Conservation (phyloP, 2,329 filamentous ascomycete genomes). For the Didymellaceae sp. region DNA sequence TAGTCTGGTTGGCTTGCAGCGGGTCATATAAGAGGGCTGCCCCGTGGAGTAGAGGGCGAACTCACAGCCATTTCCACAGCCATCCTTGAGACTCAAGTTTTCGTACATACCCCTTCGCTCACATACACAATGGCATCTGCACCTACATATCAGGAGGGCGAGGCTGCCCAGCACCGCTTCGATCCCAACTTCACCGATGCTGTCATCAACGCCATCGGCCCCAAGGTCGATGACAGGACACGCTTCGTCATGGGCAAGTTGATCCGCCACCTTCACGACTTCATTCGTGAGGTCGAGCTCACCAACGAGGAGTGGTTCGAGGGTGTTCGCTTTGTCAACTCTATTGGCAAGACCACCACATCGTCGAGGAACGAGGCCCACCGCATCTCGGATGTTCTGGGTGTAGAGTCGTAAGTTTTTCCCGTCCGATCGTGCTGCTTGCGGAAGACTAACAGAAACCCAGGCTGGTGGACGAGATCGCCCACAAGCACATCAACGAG, state of each 20-base stretch:
- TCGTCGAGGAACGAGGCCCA: slow-evolving; percentile 76
- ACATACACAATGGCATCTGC: slow-evolving; percentile 25
- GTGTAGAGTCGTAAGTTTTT: slow-evolving; percentile 69
- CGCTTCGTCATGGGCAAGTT: slow-evolving; percentile 68
- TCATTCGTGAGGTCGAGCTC: slow-evolving; percentile 77
- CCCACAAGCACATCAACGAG: slow-evolving; percentile 68
- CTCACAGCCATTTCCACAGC: background rate
- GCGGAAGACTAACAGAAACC: background rate
- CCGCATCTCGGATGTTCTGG: slow-evolving; percentile 74
- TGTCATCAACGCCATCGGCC: slow-evolving; percentile 76
- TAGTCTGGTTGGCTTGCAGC: slow-evolving; percentile 25
- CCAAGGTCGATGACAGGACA: slow-evolving; percentile 69
- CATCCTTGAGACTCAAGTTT: background rate
- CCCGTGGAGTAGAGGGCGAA: slow-evolving; percentile 8
- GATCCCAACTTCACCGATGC: slow-evolving; percentile 79
- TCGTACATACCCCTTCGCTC: slow-evolving; percentile 1
- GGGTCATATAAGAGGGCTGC: slow-evolving; percentile 27
- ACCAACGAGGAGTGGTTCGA: slow-evolving; percentile 78
- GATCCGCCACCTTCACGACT: slow-evolving; percentile 78
- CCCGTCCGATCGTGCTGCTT: background rate
- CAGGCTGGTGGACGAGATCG: slow-evolving; percentile 71
- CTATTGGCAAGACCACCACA: slow-evolving; percentile 71
- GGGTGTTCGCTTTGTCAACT: slow-evolving; percentile 77
- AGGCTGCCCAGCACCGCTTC: slow-evolving; percentile 56
- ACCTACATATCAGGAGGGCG: slow-evolving; percentile 25